Evolutionary conservation across 2,329 filamentous ascomycete genomes (phyloP), one percentile per base, ranked within the genome.

Genomic region (Hymenoscyphus scutula): DNA sequence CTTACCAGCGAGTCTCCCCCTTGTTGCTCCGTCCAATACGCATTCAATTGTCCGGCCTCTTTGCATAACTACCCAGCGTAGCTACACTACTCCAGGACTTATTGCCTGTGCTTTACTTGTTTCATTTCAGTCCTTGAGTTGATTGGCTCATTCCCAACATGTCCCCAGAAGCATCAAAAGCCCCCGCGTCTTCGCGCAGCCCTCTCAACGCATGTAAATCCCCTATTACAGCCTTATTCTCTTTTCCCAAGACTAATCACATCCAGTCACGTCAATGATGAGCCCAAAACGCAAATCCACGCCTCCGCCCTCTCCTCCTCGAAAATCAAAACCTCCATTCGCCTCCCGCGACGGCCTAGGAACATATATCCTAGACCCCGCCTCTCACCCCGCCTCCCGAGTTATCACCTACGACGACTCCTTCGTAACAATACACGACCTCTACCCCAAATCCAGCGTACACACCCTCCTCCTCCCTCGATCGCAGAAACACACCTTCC

Each of bases 391-490:
- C 1, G 68, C 81, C 5, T 81, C 79, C 29, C 78, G 82, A 8
- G 83, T 92, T 1, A 80, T 95, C 60, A 88, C 86, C 71, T 80
- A 87, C 75, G 84, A 85, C 67, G 80, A 84, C n/a, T 77, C 86
- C 64, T 91, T 89, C 68, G 90, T 93, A 58, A 84, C 87, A 23
- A 90, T 98, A 74, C 83, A 88, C 69, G 95, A 99, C 77, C 80
- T 86, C 65, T 99, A 86, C 73, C 93, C 95, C 8, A 99, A 98
- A 76, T 85, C 90, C 3, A 86, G 84, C 3, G 81, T 97, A 3
- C 95, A 99, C 77, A 82, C 91, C 1, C 89, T 99, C 2, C 84
- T 98, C n/a, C 85, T 98, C 5, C 91, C 93, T 6, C 89, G 93
- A 57, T 84, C 89, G 48, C 72, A 80, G 0, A 71, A 74, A 2